These are phyloP conservation scores for Tephrocybe sp. DNA, from an alignment of 768 basidiomycete species.

Conservation along the genomic window DNA sequence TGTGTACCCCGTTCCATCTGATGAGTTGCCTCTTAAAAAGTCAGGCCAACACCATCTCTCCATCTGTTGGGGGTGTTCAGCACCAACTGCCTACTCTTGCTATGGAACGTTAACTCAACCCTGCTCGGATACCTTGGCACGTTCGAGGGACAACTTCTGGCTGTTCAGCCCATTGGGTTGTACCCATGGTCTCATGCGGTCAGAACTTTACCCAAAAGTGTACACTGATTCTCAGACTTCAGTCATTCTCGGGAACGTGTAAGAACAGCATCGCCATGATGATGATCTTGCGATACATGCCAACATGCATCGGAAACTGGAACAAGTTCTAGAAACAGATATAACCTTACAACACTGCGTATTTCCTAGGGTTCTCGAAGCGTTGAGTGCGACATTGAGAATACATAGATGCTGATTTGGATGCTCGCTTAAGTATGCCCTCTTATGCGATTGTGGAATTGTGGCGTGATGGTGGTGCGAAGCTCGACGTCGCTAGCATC, in stretches of 20 bases:
- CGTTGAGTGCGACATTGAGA: background rate
- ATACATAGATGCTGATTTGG: constrained; percentile 1
- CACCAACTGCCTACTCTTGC: too few species aligned
- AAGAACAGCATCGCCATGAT: constrained; percentile 8
- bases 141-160: too few species aligned
- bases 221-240: constrained; percentile 7
- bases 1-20: background rate
- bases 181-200: background rate
- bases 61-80: too few species aligned
- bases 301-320: constrained; percentile 6
- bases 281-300: constrained; percentile 8
- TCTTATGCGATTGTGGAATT: constrained; percentile 6
- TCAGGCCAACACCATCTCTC: background rate
- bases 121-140: background rate
- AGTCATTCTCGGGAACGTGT: constrained; percentile 3
- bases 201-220: background rate
- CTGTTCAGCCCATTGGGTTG: too few species aligned
- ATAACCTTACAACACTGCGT: too few species aligned
- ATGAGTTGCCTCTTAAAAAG: too few species aligned
- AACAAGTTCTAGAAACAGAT: constrained; percentile 13
- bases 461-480: background rate
- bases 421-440: too few species aligned
- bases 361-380: constrained; percentile 13
- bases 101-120: too few species aligned
- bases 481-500: background rate